phyloP scores from a whole-genome alignment of 2,329 filamentous ascomycete genomes.

The Stemphylium beticola region DNA sequence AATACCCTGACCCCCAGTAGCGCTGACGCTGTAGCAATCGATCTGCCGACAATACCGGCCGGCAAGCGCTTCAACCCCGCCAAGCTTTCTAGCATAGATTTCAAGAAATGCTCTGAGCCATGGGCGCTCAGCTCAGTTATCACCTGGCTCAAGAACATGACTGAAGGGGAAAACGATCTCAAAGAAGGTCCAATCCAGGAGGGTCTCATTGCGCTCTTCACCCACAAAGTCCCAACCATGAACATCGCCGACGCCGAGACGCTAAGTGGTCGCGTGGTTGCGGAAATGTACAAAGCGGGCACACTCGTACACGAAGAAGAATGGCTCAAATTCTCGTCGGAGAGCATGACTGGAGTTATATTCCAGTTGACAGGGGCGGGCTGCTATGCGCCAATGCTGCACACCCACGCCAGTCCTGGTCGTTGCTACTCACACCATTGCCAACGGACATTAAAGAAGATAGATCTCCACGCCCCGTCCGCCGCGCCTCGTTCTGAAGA shows the following conservation, averaged over 20 bases:
- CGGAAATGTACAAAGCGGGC: conserved; percentile 77
- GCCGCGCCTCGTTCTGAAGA: conserved; percentile 71
- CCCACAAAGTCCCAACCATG: conserved; percentile 95
- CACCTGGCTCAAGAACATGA: conserved; percentile 84
- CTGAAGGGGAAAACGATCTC: conserved; percentile 87
- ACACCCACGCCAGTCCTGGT: conserved; percentile 69
- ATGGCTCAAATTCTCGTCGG: conserved; percentile 91
- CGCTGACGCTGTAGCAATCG: conserved; percentile 67
- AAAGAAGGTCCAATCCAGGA: conserved; percentile 85
- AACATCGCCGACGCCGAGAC: conserved; percentile 96
- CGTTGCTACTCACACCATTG: conserved; percentile 95
- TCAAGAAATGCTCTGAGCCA: conserved; percentile 83
- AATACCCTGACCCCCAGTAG: conserved; percentile 62
- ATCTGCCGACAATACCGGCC: conserved; percentile 81
- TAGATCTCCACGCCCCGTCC: conserved; percentile 80
- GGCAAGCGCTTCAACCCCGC: conserved; percentile 83
- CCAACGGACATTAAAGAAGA: conserved; percentile 91
- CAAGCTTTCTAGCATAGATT: conserved; percentile 81
- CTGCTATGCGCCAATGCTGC: conserved; percentile 86
- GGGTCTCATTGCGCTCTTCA: conserved; percentile 86
- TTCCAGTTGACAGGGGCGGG: conserved; percentile 91
- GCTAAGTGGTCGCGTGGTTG: conserved; percentile 76
- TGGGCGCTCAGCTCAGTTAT: conserved; percentile 93
- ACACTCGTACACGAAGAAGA: conserved; percentile 89
- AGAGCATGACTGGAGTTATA: conserved; percentile 83